Evolutionary conservation across 2,329 filamentous ascomycete genomes (phyloP), one percentile per base, ranked within the genome.

Genomic region (Fusarium brachygibbosum): DNA sequence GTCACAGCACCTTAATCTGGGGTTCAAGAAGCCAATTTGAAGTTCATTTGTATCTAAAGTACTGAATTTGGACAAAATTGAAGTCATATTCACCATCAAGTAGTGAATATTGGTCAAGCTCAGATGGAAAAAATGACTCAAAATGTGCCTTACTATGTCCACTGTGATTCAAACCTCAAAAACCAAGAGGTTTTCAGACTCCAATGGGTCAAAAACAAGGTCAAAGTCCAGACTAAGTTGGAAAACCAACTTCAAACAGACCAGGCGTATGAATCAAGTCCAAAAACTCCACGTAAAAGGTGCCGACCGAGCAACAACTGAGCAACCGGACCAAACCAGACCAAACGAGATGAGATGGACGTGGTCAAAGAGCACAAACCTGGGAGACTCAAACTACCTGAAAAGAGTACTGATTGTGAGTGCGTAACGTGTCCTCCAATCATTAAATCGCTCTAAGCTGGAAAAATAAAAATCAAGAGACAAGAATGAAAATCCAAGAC

Each of bases 1-100:
- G 66, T 72, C 70, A 73, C 53, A 35, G 21, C 23, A 64, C 49
- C 54, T 63, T 56, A 53, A 54, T 64, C 49, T 46, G 61, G 66
- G 66, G 44, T 69, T 49, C 44, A 53, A 42, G 5, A 35, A 52
- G 61, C 42, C 55, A 69, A 54, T 57, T 45, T 50, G 46, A 58
- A 34, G 60, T 25, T 61, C 21, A 54, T 44, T 42, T 46, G 28
- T 31, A 37, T 57, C 45, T 38, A 17, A 45, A 58, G 14, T 41
- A 64, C 34, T 25, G 31, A 46, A 64, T 25, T 41, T 16, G 12
- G 2, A 25, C 16, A 25, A 23, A n/a, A 10, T 38, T 29, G 10
- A 52, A 25, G 38, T 46, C 25, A 35, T 57, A 48, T 63, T 52
- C 28, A 54, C 35, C 35, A 38, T 40, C 2, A 17, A 28, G n/a